Conservation (phyloP, 768 basidiomycete genomes). For the Mycena rebaudengoi region DNA sequence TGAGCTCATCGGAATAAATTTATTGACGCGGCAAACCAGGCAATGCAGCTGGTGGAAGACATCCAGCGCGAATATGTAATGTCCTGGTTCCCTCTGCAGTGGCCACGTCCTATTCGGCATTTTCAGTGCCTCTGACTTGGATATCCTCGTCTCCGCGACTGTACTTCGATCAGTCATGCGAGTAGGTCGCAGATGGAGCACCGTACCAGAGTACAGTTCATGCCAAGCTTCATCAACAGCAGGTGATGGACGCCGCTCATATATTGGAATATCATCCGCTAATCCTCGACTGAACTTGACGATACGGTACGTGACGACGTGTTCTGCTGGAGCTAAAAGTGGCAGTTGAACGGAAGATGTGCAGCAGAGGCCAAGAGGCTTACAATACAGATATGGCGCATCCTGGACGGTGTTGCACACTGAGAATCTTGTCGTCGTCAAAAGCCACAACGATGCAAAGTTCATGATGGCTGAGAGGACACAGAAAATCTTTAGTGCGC, state of each 20-base stretch:
- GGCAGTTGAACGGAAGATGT: too few species aligned
- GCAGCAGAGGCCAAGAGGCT: neutral
- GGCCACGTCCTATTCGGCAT: constrained; percentile 33
- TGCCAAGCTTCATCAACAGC: constrained; percentile 36
- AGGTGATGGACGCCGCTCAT: constrained; percentile 14
- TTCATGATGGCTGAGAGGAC: neutral
- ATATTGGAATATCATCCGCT: constrained; percentile 14
- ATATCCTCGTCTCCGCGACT: constrained; percentile 23
- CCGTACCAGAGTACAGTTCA: constrained; percentile 32
- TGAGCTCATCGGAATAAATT: neutral
- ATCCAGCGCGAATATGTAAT: constrained; percentile 34
- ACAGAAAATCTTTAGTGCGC: neutral
- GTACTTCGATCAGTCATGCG: constrained; percentile 3
- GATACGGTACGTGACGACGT: constrained; percentile 27
- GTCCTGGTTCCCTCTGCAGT: constrained; percentile 32
- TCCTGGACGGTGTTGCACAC: neutral
- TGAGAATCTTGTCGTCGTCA: neutral
- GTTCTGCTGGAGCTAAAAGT: constrained; percentile 36
- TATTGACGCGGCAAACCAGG: constrained; percentile 26
- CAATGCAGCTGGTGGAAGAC: constrained; percentile 42
- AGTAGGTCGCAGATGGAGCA: neutral
- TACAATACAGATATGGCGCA: neutral
- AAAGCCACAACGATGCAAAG: neutral
- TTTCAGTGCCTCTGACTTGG: constrained; percentile 28
- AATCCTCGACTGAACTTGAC: constrained; percentile 32